Evolutionary conservation across 192 early-diverging fungal species (phyloP).

Genomic region (Tieghemiomyces parasiticus): DNA sequence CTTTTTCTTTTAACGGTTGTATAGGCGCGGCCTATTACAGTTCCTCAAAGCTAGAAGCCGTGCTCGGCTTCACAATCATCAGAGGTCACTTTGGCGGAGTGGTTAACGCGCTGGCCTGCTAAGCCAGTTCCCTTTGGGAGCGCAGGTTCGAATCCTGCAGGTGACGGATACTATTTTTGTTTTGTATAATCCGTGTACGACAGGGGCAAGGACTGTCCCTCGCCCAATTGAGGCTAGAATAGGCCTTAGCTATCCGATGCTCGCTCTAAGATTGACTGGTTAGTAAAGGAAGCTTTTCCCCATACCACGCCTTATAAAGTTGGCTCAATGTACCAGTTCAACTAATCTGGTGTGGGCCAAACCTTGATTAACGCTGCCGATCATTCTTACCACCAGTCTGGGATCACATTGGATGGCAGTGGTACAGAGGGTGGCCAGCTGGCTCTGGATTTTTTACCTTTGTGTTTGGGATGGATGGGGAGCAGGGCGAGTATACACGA

Average conservation of each 20-base stretch:
- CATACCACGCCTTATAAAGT: background rate
- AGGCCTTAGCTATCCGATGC: background rate
- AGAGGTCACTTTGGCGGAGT: slow-evolving; percentile 40
- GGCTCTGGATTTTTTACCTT: too few species aligned
- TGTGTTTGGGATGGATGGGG: too few species aligned
- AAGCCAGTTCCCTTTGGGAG: slow-evolving; percentile 39
- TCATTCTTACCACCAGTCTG: too few species aligned
- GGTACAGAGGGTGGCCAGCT: too few species aligned
- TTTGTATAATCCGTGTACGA: slow-evolving; percentile 9
- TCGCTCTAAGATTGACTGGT: background rate
- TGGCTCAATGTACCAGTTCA: background rate
- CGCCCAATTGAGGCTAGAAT: background rate
- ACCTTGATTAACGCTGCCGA: too few species aligned
- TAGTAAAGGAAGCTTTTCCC: background rate
- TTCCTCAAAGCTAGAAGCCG: too few species aligned
- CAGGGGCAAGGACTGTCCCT: background rate
- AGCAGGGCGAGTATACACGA: too few species aligned
- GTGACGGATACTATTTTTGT: slow-evolving; percentile 26
- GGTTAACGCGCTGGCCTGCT: slow-evolving; percentile 50
- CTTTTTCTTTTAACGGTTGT: too few species aligned
- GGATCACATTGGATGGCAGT: too few species aligned
- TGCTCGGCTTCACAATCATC: too few species aligned
- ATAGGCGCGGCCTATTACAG: too few species aligned
- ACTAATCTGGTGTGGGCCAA: background rate
- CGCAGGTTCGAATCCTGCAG: slow-evolving; percentile 62